Percentiles rank a stretch among this genome's conserved stretches.
Evolutionary conservation across 1,139 yeast species (phyloP).

Genomic region (Yamadazyma taylorii): DNA sequence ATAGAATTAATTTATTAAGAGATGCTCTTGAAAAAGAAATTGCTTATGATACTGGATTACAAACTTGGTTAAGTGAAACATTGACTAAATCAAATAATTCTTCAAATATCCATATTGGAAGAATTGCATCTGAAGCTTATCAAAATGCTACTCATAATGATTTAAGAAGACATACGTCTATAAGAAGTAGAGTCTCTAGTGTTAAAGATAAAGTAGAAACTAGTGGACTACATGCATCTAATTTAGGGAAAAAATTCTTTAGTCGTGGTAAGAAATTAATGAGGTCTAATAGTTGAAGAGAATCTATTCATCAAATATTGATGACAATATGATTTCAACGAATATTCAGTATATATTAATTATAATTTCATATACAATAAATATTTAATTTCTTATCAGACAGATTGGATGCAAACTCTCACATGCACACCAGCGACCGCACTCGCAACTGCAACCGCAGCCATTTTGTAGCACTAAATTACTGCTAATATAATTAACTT

Average conservation of each 20-base stretch:
- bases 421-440: too few species aligned
- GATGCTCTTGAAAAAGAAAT: slow-evolving; percentile 44
- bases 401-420: too few species aligned
- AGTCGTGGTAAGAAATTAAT: slow-evolving; percentile 43
- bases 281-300: slow-evolving; percentile 1
- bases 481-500: too few species aligned
- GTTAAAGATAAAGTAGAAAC: slow-evolving; percentile 48
- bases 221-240: slow-evolving; percentile 42
- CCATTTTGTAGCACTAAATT: too few species aligned
- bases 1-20: slow-evolving; percentile 40
- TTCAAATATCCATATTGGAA: slow-evolving; percentile 44
- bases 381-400: too few species aligned
- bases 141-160: slow-evolving; percentile 49
- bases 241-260: slow-evolving; percentile 44
- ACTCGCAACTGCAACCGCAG: too few species aligned
- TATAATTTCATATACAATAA: too few species aligned
- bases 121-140: slow-evolving; percentile 46
- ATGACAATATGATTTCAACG: too few species aligned
- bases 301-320: too few species aligned
- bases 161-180: slow-evolving; percentile 41
- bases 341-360: too few species aligned
- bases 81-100: slow-evolving; percentile 35
- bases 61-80: slow-evolving; percentile 46
- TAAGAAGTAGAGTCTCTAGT: slow-evolving; percentile 42
- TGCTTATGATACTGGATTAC: slow-evolving; percentile 46